Conservation (phyloP, 2,329 filamentous ascomycete species). For the Penicillium sclerotiorum region DNA sequence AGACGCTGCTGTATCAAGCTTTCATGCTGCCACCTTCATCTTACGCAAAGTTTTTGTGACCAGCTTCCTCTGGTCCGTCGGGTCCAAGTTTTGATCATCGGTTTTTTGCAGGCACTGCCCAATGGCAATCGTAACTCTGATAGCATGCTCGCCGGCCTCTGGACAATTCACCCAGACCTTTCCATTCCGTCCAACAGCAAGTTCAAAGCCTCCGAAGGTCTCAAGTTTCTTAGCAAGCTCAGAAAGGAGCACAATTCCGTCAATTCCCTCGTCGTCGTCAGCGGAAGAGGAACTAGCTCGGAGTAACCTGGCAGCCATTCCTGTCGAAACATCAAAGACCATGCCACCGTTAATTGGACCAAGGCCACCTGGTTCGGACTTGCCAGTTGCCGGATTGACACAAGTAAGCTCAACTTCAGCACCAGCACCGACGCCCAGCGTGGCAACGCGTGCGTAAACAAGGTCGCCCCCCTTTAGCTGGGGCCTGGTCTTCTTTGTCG, state of each 20-base stretch:
- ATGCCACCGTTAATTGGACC: slow-evolving; percentile 84
- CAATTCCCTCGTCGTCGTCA: slow-evolving; percentile 50
- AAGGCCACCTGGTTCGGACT: slow-evolving; percentile 81
- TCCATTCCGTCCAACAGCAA: slow-evolving; percentile 90
- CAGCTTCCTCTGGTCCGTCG: slow-evolving; percentile 50
- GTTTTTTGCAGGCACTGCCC: slow-evolving; percentile 76
- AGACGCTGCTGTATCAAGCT: not conserved
- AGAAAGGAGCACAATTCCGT: slow-evolving; percentile 73
- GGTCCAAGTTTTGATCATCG: slow-evolving; percentile 61
- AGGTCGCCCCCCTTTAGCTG: slow-evolving; percentile 73
- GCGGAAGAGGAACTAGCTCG: slow-evolving; percentile 44
- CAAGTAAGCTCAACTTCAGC: slow-evolving; percentile 92
- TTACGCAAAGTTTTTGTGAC: slow-evolving; percentile 47
- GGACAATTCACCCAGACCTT: slow-evolving; percentile 84
- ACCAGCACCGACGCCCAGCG: slow-evolving; percentile 76
- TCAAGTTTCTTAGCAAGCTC: slow-evolving; percentile 75
- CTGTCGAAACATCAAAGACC: slow-evolving; percentile 77
- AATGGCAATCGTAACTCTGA: slow-evolving; percentile 73
- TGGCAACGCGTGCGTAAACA: slow-evolving; percentile 83
- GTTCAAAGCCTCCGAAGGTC: slow-evolving; percentile 71
- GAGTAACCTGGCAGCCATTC: slow-evolving; percentile 76
- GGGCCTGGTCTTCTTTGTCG: slow-evolving; percentile 88
- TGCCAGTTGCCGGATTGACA: slow-evolving; percentile 81
- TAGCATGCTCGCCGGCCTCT: slow-evolving; percentile 55
- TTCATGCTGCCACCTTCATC: slow-evolving; percentile 38